Evolutionary conservation across 169 alveolate genomes (phyloP), one percentile per base, ranked within the genome.

Genomic region (Plasmodium billcollinsi): DNA sequence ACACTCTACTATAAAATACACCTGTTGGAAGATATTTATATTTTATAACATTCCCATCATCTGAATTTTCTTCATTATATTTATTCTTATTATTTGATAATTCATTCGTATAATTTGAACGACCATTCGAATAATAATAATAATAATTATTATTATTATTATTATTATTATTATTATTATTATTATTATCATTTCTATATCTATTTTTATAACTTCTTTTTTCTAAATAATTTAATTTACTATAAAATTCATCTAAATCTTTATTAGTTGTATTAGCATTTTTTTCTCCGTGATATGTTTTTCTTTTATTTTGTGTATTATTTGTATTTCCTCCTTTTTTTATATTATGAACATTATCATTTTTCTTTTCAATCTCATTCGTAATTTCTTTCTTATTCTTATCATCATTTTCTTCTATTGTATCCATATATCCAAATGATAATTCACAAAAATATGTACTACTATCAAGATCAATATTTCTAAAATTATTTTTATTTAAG

Each of bases 21-120:
- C 90, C 90, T 9, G 90, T 80, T 18, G 90, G 90, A 21, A 80
- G 18, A 45, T 80, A 80, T 62, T 80, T 80, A 61, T 80, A 80
- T 58, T 80, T 80, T 14, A 80, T 69, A 29, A 80, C 56, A 43
- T 62, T 69, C 2, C 59, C 59, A 0, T 80, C 83, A 29, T 80
- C 83, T 9, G 65, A 24, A 15, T 56, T 71, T 6, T 47, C 52
- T 80, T 80, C 90, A 62, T 29, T 26, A 3, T 7, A 56, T 43
- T 71, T 33, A 29, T 15, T 15, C 21, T 71, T 33, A 18, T 15
- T 18, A 56, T 69, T 56, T 1, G 54, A 39, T 20, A 18, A 29
- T 11, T 26, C 2, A 2, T 50, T 65, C 12, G 5, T 67, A 43
- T 26, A 39, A 5, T 14, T 26, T n/a, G 45, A n/a, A 12, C 33